phyloP scores from a whole-genome alignment of 177 flowering plant species.

The Vitis hybrid region DNA sequence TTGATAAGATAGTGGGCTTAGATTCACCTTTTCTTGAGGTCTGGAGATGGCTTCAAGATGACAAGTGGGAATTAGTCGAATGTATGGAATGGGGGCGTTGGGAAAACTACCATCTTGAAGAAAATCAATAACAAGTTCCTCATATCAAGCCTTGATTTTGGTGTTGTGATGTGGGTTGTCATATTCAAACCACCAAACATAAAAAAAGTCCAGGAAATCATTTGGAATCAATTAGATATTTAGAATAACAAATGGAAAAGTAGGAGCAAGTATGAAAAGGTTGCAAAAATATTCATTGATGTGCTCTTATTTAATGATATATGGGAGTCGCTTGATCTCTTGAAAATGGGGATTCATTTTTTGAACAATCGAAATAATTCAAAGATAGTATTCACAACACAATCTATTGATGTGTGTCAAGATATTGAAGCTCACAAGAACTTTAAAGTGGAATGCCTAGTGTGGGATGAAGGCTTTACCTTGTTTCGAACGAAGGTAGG shows the following conservation, averaged over 20 bases:
- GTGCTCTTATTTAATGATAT: slow-evolving; percentile 24
- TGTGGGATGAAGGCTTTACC: slow-evolving; percentile 14
- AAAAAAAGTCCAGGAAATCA: slow-evolving; percentile 8
- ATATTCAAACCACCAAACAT: slow-evolving; percentile 7
- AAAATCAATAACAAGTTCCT: slow-evolving; percentile 14
- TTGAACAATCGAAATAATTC: slow-evolving; percentile 1
- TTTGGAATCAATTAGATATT: slow-evolving; percentile 1
- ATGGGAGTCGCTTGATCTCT: slow-evolving; percentile 20
- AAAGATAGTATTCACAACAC: slow-evolving; percentile 24
- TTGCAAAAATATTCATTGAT: slow-evolving; percentile 7
- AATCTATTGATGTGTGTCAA: slow-evolving; percentile 19
- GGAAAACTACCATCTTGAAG: slow-evolving; percentile 26
- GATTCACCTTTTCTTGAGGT: not conserved
- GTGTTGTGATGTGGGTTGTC: slow-evolving; percentile 20
- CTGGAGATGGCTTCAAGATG: slow-evolving; percentile 1
- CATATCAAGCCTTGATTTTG: not conserved
- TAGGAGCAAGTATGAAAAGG: slow-evolving; percentile 4
- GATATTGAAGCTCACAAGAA: slow-evolving; percentile 16
- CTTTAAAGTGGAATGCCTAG: slow-evolving; percentile 14
- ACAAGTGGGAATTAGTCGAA: slow-evolving; percentile 10
- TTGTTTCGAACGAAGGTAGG: slow-evolving; percentile 21
- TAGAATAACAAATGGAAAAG: slow-evolving; percentile 8
- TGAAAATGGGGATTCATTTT: slow-evolving; percentile 18
- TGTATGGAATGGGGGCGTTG: slow-evolving; percentile 23
- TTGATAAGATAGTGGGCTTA: not conserved